Percentiles rank a stretch among this genome's conserved stretches.
These are phyloP conservation scores for Lachnellula hyalina DNA, from an alignment of 2,329 filamentous ascomycete species.

Conservation along the genomic window DNA sequence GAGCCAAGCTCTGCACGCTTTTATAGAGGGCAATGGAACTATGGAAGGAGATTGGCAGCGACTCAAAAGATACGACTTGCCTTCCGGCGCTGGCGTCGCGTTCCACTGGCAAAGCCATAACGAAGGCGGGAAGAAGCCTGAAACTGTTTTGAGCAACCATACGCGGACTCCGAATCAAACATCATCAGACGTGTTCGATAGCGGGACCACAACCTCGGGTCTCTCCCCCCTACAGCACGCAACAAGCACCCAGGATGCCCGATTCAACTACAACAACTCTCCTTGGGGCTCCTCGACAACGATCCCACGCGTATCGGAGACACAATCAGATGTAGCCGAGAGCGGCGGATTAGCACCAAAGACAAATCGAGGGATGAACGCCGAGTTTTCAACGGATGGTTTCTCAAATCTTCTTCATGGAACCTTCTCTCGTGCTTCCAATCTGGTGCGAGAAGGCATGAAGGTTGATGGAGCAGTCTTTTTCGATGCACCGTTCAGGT, in stretches of 20 bases:
- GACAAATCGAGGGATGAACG: constrained; percentile 7
- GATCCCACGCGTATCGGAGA: constrained; percentile 6
- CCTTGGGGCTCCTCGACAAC: constrained; percentile 19
- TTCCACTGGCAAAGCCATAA: constrained; percentile 22
- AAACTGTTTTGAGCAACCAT: neutral
- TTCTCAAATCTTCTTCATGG: constrained; percentile 18
- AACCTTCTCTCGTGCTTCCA: constrained; percentile 26
- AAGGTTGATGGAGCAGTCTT: constrained; percentile 26
- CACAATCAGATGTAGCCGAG: constrained; percentile 15
- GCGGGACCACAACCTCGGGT: neutral
- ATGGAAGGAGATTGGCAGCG: constrained; percentile 25
- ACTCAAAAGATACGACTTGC: constrained; percentile 20
- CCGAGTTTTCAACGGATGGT: constrained; percentile 14
- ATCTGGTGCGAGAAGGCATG: constrained; percentile 26
- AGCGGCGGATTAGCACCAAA: constrained; percentile 6
- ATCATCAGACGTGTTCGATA: neutral
- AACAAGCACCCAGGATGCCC: constrained; percentile 4
- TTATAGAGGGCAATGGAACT: constrained; percentile 40
- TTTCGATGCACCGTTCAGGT: constrained; percentile 24
- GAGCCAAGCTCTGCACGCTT: constrained; percentile 46
- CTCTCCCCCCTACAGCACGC: constrained; percentile 20
- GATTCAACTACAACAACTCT: constrained; percentile 19
- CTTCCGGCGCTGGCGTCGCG: constrained; percentile 16
- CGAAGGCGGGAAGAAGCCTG: constrained; percentile 9
- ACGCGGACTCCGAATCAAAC: constrained; percentile 2